These are phyloP conservation scores for Alnus glutinosa DNA, from an alignment of 306 rosid genomes.

Conservation along the genomic window DNA sequence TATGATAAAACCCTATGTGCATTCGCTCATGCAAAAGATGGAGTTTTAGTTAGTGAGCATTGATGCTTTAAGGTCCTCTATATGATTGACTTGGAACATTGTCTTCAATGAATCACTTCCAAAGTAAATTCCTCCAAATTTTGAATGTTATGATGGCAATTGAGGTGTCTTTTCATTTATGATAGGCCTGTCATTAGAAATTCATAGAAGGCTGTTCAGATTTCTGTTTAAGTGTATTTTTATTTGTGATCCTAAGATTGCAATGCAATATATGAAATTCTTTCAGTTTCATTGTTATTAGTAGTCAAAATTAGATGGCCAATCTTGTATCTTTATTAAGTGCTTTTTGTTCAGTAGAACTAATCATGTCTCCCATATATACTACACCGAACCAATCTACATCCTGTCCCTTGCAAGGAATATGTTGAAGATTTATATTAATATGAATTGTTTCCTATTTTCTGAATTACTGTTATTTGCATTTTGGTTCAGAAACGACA, in stretches of 20 bases:
- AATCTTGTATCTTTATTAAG: not conserved
- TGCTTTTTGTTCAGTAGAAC: not conserved
- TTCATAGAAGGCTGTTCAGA: not conserved
- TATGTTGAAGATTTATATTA: not conserved
- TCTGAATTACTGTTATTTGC: not conserved
- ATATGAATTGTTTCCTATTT: not conserved
- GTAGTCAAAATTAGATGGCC: not conserved
- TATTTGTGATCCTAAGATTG: not conserved
- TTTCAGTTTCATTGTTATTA: not conserved
- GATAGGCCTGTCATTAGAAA: not conserved
- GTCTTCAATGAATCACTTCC: not conserved
- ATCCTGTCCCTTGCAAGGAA: not conserved
- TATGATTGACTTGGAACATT: not conserved
- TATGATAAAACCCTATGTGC: not conserved
- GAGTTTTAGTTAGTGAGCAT: not conserved
- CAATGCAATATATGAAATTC: not conserved
- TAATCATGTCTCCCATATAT: not conserved
- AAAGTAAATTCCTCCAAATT: not conserved
- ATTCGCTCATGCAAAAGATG: not conserved
- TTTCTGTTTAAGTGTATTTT: not conserved
- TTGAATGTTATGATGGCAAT: not conserved
- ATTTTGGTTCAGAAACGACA: conserved; percentile 64
- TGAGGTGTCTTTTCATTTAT: not conserved
- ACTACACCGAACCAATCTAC: not conserved
- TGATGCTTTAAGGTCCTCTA: not conserved